Evolutionary conservation across 2,329 filamentous ascomycete species (phyloP).

Genomic region (Aulographum hederae): DNA sequence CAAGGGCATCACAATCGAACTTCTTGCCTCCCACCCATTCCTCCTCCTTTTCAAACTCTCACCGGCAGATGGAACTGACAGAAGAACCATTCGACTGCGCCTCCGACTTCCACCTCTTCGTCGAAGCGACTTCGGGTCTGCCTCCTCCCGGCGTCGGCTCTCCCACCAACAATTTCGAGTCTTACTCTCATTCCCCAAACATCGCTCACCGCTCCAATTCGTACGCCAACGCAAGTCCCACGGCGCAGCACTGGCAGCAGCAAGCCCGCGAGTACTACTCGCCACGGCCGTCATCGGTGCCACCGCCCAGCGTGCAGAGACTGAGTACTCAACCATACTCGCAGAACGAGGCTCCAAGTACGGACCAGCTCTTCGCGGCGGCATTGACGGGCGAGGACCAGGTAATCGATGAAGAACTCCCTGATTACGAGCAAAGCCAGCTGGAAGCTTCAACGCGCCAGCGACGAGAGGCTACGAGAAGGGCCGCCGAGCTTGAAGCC

Average conservation of each 20-base stretch:
- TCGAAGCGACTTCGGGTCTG: background rate
- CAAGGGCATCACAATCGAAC: no score
- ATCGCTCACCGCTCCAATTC: background rate
- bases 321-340: background rate
- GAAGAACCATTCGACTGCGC: background rate
- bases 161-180: background rate
- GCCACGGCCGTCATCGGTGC: background rate
- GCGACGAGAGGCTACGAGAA: constrained; percentile 20
- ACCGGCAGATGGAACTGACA: no score
- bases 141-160: background rate
- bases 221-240: background rate
- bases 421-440: constrained; percentile 28
- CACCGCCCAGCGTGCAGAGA: background rate
- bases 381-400: background rate
- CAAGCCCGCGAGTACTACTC: background rate
- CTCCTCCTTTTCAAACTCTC: no score
- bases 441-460: constrained; percentile 22
- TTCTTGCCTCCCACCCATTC: no score
- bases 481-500: constrained; percentile 25
- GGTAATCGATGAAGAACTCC: constrained; percentile 21
- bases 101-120: background rate
- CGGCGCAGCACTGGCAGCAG: background rate
- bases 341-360: background rate
- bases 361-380: background rate
- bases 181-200: background rate